phyloP scores from a whole-genome alignment of 805 yeast genomes.

The Candida bentonensis region DNA sequence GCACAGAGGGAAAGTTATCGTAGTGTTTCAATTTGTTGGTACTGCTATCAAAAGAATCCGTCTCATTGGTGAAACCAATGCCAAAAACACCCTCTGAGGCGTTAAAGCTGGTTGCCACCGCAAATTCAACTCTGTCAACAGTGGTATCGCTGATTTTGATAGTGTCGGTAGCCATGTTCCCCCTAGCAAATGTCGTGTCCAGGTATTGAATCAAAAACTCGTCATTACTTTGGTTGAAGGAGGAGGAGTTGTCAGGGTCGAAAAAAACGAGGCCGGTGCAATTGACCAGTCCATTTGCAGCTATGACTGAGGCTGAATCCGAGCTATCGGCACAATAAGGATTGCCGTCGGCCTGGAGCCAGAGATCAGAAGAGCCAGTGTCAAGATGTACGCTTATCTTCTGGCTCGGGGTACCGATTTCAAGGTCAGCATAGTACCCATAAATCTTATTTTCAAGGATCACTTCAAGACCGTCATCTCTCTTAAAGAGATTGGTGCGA shows the following conservation, averaged over 20 bases:
- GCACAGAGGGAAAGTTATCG: slow-evolving; percentile 46
- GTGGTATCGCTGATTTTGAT: slow-evolving; percentile 36
- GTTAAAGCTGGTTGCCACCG: slow-evolving; percentile 54
- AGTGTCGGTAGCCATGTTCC: slow-evolving; percentile 35
- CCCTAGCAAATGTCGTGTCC: slow-evolving; percentile 37
- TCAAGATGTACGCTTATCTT: slow-evolving; percentile 44
- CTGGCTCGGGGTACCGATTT: slow-evolving; percentile 46
- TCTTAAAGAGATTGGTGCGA: too few relatives aligned
- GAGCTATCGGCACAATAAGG: slow-evolving; percentile 25
- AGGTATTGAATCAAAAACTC: slow-evolving; percentile 19
- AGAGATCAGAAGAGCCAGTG: slow-evolving; percentile 65
- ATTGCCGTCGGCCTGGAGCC: slow-evolving; percentile 41
- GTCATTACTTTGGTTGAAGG: slow-evolving; percentile 11
- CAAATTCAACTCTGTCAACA: slow-evolving; percentile 46
- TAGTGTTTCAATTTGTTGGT: too few relatives aligned
- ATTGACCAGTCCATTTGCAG: too few relatives aligned
- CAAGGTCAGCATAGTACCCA: slow-evolving; percentile 17
- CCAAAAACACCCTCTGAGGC: slow-evolving; percentile 42
- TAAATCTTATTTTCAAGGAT: too few relatives aligned
- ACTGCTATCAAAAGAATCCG: too few relatives aligned
- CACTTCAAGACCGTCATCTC: too few relatives aligned
- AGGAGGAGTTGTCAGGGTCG: slow-evolving; percentile 15
- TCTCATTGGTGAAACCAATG: slow-evolving; percentile 22
- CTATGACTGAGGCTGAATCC: too few relatives aligned
- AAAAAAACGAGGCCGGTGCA: too few relatives aligned